phyloP scores from a whole-genome alignment of 2,329 filamentous ascomycete species.

The Calonectria pauciramosa region DNA sequence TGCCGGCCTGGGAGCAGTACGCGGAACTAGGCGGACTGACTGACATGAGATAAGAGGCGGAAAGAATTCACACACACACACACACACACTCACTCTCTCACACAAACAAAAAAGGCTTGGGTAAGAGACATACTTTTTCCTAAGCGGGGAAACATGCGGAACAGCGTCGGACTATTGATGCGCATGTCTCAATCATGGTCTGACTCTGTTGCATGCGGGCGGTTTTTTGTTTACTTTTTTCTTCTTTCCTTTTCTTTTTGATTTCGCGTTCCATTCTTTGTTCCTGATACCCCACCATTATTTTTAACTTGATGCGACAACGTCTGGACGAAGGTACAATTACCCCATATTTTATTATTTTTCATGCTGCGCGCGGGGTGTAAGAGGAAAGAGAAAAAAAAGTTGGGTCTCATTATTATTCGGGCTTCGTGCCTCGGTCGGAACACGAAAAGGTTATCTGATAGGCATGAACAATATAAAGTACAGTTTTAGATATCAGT shows the following conservation, averaged over 20 bases:
- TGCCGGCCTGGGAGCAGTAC: slow-evolving; percentile 62
- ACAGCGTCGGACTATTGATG: background rate
- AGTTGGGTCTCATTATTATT: background rate
- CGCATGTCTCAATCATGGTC: slow-evolving; percentile 27
- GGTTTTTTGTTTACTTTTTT: slow-evolving; percentile 7
- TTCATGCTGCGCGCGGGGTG: background rate
- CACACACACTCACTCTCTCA: background rate
- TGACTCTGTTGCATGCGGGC: background rate
- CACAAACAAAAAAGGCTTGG: background rate
- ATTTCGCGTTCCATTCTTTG: slow-evolving; percentile 17
- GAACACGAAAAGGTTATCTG: background rate
- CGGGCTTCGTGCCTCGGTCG: background rate
- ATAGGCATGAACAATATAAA: background rate
- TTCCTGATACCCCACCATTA: slow-evolving; percentile 44
- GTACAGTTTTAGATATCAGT: background rate
- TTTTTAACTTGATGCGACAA: slow-evolving; percentile 28
- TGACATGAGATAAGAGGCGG: slow-evolving; percentile 48
- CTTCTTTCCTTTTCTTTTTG: slow-evolving; percentile 23
- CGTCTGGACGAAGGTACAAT: slow-evolving; percentile 18
- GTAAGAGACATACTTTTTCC: background rate
- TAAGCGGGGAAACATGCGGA: background rate
- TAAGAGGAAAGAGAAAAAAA: background rate
- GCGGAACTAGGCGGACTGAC: slow-evolving; percentile 61
- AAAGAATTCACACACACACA: background rate
- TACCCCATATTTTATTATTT: background rate